Percentiles rank a stretch among this genome's conserved stretches.
Conservation (phyloP, 192 early-diverging fungal species). For the Gonapodya prolifera region DNA sequence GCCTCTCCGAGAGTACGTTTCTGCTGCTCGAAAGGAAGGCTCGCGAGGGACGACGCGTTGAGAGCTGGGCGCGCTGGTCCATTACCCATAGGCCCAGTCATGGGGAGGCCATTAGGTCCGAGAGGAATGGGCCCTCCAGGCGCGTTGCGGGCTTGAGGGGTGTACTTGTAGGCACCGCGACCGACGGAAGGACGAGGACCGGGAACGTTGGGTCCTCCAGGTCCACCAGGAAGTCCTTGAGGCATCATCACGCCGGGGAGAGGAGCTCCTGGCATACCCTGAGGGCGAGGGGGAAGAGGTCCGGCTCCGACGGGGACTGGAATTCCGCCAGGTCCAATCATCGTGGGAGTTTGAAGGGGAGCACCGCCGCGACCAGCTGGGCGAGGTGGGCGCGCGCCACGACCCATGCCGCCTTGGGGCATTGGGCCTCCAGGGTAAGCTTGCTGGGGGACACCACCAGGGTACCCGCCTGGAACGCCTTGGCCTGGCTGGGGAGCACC, state of each 20-base stretch:
- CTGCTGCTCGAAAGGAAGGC: conserved; percentile 70
- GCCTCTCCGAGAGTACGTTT: conserved; percentile 96
- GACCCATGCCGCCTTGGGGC: conserved; percentile 18
- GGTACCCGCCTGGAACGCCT: background rate
- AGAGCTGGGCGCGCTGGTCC: conserved; percentile 27
- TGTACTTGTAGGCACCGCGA: conserved; percentile 30
- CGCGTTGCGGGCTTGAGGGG: conserved; percentile 31
- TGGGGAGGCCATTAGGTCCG: conserved; percentile 14
- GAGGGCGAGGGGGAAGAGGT: conserved; percentile 15
- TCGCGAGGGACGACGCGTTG: conserved; percentile 67
- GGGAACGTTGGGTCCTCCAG: conserved; percentile 6
- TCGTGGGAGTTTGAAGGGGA: background rate
- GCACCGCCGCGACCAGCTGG: conserved; percentile 13
- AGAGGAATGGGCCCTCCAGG: conserved; percentile 14
- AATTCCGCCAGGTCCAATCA: background rate
- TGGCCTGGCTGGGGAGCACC: conserved; percentile 13
- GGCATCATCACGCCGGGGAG: conserved; percentile 8
- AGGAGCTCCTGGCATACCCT: conserved; percentile 9
- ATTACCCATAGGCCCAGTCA: conserved; percentile 17
- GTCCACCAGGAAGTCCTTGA: background rate
- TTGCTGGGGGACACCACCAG: background rate
- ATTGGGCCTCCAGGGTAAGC: conserved; percentile 10
- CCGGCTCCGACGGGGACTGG: conserved; percentile 13
- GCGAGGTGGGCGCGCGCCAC: conserved; percentile 11
- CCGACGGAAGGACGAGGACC: conserved; percentile 6